Evolutionary conservation across 108 stramenopile genomes (phyloP), one percentile per base, ranked within the genome.

Genomic region (Schizochytrium sp.): DNA sequence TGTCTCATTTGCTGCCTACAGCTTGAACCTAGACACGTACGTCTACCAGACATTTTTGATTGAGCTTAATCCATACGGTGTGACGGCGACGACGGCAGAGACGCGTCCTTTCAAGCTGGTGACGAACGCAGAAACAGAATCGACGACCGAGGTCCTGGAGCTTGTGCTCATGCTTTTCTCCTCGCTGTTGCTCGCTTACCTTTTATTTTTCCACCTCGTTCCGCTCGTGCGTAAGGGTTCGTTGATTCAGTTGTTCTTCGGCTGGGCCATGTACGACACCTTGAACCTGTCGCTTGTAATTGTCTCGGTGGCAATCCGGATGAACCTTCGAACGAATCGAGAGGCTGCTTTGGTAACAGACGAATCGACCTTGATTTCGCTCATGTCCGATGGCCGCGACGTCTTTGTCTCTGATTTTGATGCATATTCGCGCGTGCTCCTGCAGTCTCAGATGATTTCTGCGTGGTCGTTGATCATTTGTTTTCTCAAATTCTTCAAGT

Each of bases 401-500:
- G 76, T 53, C 12, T 83, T 45, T 1, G 23, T 28, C 6, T 6
- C 76, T 6, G 12, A 8, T 12, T 83, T 53, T 4, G 48, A 53
- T 12, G 51, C 48, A 6, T 83, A 83, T 4, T 53, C 48, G 25
- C 48, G 51, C 45, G 51, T 53, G 25, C 51, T 83, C 10, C 23
- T 83, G 1, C 12, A 53, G 16, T 21, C 76, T 12, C 76, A 53
- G 19, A 83, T 53, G 48, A 12, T 83, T 12, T 12, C 76, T 6
- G 45, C 48, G 51, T 53, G 45, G 48, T 83, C 76, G 45, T 45
- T 83, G 25, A 53, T 83, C 23, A 6, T 83, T 12, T 83, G 76
- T 28, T 83, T 83, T 23, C 76, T 83, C 48, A 83, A 83, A 45
- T 83, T 53, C 51, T 83, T 83, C 51, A 83, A 83, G 4, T 83